These are phyloP conservation scores for Hirschioporus abietinus DNA, from an alignment of 768 basidiomycete species.

Conservation along the genomic window DNA sequence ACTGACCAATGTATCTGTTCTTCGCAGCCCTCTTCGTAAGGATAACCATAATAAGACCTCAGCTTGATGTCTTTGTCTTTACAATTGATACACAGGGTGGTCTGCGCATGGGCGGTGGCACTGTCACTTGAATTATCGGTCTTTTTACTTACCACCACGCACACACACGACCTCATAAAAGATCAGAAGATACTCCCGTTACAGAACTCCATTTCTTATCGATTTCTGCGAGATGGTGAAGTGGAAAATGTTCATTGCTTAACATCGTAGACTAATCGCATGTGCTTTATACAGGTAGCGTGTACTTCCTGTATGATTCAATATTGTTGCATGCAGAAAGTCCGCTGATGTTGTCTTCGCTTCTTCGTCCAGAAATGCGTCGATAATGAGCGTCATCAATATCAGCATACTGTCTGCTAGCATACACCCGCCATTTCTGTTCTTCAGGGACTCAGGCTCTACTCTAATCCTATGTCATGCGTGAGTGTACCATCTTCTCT, in stretches of 20 bases:
- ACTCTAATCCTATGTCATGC: background rate
- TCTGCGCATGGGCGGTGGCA: background rate
- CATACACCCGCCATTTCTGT: background rate
- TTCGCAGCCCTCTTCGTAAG: background rate
- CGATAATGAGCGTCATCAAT: background rate
- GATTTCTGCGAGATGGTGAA: background rate
- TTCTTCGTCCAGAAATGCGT: background rate
- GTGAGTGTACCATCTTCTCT: background rate
- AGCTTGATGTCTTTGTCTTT: background rate
- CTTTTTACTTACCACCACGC: background rate
- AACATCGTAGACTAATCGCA: background rate
- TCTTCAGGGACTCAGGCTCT: background rate
- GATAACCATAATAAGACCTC: too few species aligned
- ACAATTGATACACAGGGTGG: background rate
- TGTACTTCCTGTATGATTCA: background rate
- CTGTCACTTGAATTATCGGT: background rate
- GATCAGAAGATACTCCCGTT: background rate
- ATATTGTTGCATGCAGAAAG: background rate
- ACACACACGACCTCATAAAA: background rate
- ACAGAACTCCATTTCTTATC: background rate
- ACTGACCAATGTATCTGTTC: too few species aligned
- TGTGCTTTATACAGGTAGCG: background rate
- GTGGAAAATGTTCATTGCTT: too few species aligned
- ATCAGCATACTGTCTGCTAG: background rate
- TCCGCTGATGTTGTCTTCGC: background rate